A percentile compares a stretch with the other conserved stretches of the same genome.
These are phyloP conservation scores for Calendula officinalis DNA, from an alignment of 129 eudicot genomes.

Conservation along the genomic window DNA sequence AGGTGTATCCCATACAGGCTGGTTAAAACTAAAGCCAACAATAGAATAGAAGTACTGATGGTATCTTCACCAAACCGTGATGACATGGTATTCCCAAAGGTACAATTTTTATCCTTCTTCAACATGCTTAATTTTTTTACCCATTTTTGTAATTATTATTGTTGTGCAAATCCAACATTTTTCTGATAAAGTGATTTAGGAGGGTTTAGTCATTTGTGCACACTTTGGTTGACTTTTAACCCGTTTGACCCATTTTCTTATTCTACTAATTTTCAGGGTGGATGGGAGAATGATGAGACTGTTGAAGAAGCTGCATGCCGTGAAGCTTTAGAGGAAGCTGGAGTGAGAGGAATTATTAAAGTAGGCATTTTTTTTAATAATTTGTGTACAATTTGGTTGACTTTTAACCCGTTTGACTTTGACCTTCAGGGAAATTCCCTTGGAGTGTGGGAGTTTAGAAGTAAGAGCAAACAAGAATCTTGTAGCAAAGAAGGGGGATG, in stretches of 20 bases:
- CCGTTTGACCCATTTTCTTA: neutral
- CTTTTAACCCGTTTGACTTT: conserved; percentile 2
- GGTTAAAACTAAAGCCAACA: conserved; percentile 30
- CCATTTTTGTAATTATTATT: no score
- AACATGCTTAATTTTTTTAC: conserved; percentile 2
- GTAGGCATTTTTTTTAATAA: conserved; percentile 26
- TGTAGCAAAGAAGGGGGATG: conserved; percentile 59
- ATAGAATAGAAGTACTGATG: conserved; percentile 55
- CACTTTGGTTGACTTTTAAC: neutral
- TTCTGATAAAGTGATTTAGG: neutral
- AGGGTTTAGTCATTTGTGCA: neutral
- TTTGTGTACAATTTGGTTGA: neutral
- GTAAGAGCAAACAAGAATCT: conserved; percentile 58
- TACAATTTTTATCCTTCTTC: conserved; percentile 10
- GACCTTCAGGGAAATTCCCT: conserved; percentile 37
- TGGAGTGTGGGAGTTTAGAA: conserved; percentile 72
- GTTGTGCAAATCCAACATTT: no score
- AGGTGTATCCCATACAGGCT: conserved; percentile 68
- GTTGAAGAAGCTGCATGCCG: conserved; percentile 70
- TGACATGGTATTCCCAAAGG: conserved; percentile 76
- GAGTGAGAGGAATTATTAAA: conserved; percentile 54
- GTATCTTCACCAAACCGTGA: conserved; percentile 61
- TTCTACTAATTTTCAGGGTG: conserved; percentile 47
- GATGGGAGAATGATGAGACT: conserved; percentile 76
- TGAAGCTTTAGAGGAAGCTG: conserved; percentile 80